phyloP scores from a whole-genome alignment of 345 rosid genomes.

The Syzygium jambos region DNA sequence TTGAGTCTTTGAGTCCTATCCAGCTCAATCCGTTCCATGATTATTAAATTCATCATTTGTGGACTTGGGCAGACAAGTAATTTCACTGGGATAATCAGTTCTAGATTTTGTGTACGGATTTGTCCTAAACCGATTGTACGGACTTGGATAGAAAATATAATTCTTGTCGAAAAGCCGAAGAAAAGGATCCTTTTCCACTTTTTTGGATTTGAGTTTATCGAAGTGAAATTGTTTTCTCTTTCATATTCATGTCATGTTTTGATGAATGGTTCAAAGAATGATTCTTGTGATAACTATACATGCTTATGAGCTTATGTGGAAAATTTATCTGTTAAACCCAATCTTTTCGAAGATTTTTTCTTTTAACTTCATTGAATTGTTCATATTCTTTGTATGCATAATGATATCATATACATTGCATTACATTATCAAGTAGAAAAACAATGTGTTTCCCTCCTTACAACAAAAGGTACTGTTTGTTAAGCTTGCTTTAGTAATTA shows the following conservation, averaged over 20 bases:
- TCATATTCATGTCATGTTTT: not conserved
- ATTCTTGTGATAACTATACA: not conserved
- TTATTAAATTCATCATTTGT: not conserved
- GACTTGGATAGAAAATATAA: not conserved
- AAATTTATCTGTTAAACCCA: not conserved
- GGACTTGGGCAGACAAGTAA: not conserved
- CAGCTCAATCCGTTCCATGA: not conserved
- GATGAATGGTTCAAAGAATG: not conserved
- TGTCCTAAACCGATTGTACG: accelerated
- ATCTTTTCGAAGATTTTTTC: not conserved
- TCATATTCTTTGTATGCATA: not conserved
- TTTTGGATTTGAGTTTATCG: not conserved
- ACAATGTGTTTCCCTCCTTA: not conserved
- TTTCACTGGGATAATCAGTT: not conserved
- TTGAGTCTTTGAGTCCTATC: not conserved
- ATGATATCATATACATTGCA: not conserved
- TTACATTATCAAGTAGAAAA: not conserved
- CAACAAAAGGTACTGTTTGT: not conserved
- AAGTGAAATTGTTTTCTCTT: not conserved
- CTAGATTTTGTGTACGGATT: not conserved
- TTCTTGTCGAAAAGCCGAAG: not conserved
- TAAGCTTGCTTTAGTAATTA: not conserved
- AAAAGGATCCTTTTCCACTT: not conserved
- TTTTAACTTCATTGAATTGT: not conserved
- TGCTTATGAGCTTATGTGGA: not conserved